Conservation (phyloP, 352 stramenopile genomes). For the Phytophthora sansomeana region DNA sequence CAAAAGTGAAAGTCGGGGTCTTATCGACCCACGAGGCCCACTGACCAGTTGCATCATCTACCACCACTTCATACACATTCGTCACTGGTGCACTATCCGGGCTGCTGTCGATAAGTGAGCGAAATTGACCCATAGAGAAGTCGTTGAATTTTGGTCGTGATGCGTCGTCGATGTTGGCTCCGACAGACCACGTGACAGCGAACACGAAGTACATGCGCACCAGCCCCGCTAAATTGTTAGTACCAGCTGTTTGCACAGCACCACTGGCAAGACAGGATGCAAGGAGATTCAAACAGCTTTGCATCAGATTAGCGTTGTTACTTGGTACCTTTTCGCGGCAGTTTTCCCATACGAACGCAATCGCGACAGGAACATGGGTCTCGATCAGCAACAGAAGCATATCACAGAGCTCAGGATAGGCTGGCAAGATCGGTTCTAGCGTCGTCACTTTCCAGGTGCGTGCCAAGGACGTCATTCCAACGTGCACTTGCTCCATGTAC, state of each 20-base stretch:
- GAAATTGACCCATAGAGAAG: slow-evolving; percentile 84
- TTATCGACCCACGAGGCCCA: slow-evolving; percentile 91
- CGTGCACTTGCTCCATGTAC: slow-evolving; percentile 93
- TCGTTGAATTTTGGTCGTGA: slow-evolving; percentile 88
- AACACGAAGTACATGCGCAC: slow-evolving; percentile 93
- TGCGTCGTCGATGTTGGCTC: slow-evolving; percentile 88
- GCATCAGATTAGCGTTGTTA: slow-evolving; percentile 91
- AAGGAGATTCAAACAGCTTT: slow-evolving; percentile 89
- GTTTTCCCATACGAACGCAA: slow-evolving; percentile 91
- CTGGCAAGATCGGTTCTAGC: slow-evolving; percentile 70
- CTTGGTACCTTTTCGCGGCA: slow-evolving; percentile 90
- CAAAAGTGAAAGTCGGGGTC: slow-evolving; percentile 90
- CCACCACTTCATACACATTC: slow-evolving; percentile 88
- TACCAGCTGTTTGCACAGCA: slow-evolving; percentile 45
- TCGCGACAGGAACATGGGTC: slow-evolving; percentile 80
- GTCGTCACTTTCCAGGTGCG: slow-evolving; percentile 82
- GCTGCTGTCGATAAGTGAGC: slow-evolving; percentile 56
- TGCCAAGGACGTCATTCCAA: slow-evolving; percentile 77
- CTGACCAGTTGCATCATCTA: slow-evolving; percentile 77
- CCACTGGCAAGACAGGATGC: slow-evolving; percentile 70
- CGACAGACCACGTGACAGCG: slow-evolving; percentile 84
- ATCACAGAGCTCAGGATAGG: slow-evolving; percentile 58
- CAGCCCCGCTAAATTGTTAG: slow-evolving; percentile 61
- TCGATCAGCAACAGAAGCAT: slow-evolving; percentile 84
- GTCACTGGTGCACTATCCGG: slow-evolving; percentile 57